Base-by-base conservation (phyloP, 768 basidiomycete species). In the Lactifluus pinguis region DNA sequence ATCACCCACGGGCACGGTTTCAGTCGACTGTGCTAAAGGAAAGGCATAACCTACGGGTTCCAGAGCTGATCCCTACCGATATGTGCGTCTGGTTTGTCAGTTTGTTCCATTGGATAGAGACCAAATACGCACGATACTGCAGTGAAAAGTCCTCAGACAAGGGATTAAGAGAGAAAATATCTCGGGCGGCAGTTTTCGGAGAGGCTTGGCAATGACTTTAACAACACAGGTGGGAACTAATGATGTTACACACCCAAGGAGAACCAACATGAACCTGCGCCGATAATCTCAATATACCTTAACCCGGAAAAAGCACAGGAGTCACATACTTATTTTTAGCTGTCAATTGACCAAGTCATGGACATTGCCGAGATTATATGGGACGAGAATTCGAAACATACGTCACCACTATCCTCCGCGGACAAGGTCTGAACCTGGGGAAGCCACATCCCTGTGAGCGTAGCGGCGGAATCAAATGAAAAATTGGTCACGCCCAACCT, bases 211-310 rank as follows among this genome's bases (percentile, higher is more conserved):
- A 10, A 21, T 61, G 4, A 21, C 29, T 10, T 25, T 2, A 48
- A 45, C 13, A 3, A 17, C 49, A n/a, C 8, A 21, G 7, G 30
- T 38, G 4, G 15, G 6, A 6, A 42, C 7, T 41, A 34, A 7
- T 17, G 6, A 34, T 25, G n/a, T 38, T 13, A 47, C 60, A 1
- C 6, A 61, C 60, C 44, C 2, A 61, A 30, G 15, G 60, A 57
- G 44, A 61, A 61, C 55, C 60, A 61, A 19, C 60, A 61, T 2
- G 60, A 56, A n/a, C 39, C 60, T 61, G 29, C 11, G 13, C 25
- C 34, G 38, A 39, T 45, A 17, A 32, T 42, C 7, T 50, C 15
- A n/a, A 48, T 39, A 30, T 9, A 29, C 7, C 1, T 6, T 14
- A 21, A 14, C 17, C 11, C 15, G 55, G 14, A 55, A 34, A 57